Percentiles rank a stretch among this genome's conserved stretches.
These are phyloP conservation scores for Pythium vanterpoolii DNA, from an alignment of 352 stramenopile genomes.

Conservation along the genomic window DNA sequence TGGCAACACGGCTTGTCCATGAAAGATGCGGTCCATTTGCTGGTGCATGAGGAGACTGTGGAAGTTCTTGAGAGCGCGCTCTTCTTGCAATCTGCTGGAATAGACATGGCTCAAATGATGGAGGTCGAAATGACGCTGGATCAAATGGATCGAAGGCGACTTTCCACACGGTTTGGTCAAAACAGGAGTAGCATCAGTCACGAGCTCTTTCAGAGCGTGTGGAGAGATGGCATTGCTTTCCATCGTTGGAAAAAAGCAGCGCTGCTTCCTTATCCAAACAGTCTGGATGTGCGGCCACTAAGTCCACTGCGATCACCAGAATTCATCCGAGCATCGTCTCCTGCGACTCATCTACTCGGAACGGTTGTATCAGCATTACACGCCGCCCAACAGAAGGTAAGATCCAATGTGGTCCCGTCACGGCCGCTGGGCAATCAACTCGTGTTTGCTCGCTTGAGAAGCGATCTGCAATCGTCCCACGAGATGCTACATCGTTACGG, in stretches of 20 bases:
- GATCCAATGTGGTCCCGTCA: background rate
- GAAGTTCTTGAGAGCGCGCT: constrained; percentile 40
- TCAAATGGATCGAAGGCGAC: constrained; percentile 10
- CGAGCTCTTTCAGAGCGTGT: constrained; percentile 22
- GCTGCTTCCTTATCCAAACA: background rate
- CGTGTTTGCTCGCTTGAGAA: background rate
- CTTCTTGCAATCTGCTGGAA: constrained; percentile 27
- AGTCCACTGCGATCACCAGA: constrained; percentile 2
- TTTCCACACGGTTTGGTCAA: background rate
- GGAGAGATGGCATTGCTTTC: constrained; percentile 23
- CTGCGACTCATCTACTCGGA: background rate
- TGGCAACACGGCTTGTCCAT: constrained; percentile 26
- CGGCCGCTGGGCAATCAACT: background rate
- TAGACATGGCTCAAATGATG: constrained; percentile 51
- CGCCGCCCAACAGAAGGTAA: background rate
- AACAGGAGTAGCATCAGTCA: background rate
- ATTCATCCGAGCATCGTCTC: background rate
- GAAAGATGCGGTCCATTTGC: constrained; percentile 45
- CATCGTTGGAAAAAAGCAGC: background rate
- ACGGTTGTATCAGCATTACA: background rate
- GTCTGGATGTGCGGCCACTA: background rate
- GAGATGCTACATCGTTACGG: background rate
- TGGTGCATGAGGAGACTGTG: constrained; percentile 37
- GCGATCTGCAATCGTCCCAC: constrained; percentile 1
- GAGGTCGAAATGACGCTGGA: constrained; percentile 50